Conservation (phyloP, 768 basidiomycete species). For the Rhizopogon salebrosus region DNA sequence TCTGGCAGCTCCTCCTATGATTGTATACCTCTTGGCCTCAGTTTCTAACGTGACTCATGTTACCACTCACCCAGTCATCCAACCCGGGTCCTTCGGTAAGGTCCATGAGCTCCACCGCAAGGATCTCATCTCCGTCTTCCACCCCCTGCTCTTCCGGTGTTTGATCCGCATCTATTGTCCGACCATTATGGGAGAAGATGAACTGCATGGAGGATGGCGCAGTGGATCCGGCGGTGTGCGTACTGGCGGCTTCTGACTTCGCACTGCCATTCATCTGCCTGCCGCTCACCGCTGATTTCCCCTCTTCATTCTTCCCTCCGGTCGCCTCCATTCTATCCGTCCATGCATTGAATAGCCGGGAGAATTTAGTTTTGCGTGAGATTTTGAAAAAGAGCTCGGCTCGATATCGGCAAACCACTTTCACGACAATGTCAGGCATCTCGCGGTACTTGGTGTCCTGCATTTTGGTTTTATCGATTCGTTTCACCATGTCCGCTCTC, state of each 20-base stretch:
- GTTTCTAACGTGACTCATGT: not conserved
- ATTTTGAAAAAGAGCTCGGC: constrained; percentile 93
- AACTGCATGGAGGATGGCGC: constrained; percentile 60
- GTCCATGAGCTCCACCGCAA: constrained; percentile 89
- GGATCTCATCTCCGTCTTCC: constrained; percentile 85
- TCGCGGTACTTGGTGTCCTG: constrained; percentile 81
- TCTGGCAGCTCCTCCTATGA: constrained; percentile 63
- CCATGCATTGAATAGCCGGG: constrained; percentile 82
- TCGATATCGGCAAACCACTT: constrained; percentile 83
- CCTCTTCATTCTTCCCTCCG: constrained; percentile 40
- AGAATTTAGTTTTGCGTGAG: constrained; percentile 83
- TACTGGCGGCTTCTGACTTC: constrained; percentile 46
- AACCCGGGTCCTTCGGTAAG: constrained; percentile 64
- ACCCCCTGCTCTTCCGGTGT: constrained; percentile 85
- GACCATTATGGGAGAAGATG: constrained; percentile 79
- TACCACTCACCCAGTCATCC: constrained; percentile 55
- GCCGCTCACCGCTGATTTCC: constrained; percentile 21
- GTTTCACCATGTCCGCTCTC: constrained; percentile 78
- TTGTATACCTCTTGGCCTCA: constrained; percentile 1
- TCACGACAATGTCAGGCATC: constrained; percentile 86
- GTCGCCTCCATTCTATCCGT: constrained; percentile 80
- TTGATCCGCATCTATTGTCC: constrained; percentile 73
- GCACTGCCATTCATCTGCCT: constrained; percentile 41
- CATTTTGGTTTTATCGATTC: constrained; percentile 70
- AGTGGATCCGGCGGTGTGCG: constrained; percentile 35